Base-by-base conservation (phyloP, 169 alveolate species). In the Plasmodium gonderi region DNA sequence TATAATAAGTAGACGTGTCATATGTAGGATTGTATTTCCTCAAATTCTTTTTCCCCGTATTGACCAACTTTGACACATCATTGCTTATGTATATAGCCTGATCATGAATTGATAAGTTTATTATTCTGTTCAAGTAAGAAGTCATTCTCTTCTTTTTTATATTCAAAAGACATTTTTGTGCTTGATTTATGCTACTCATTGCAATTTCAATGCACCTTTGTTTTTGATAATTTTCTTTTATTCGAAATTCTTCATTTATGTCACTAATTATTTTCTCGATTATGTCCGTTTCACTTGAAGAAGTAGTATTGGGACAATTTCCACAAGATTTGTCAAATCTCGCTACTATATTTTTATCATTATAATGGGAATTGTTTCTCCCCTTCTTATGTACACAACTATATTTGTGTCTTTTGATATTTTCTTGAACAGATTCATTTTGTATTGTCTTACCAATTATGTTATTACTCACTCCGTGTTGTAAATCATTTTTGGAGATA, bases 111-210 rank as follows among this genome's bases (percentile, higher is more conserved):
- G 91, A 64, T 40, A 80, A 80, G 36, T 74, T 83, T 4, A 83
- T 83, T 49, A 83, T 83, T 49, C 79, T 83, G 65, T 83, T 83
- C 26, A 83, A 17, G 60, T 69, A 83, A 8, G 92, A 69, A 9
- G 81, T 45, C 72, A 83, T 47, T 83, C 60, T 49, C 44, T 83
- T 83, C 60, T 83, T 83, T 60, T 54, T 83, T 31, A 83, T 83
- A 49, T 83, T 83, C 64, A 83, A 76, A 23, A 83, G 69, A 42
- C 92, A 83, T 38, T 83, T 45, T 42, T 83, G 92, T 3, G 77
- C 92, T 83, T 83, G 83, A 83, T 76, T 83, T 69, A 83, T 83
- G 36, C 92, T 83, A 29, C 83, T 69, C 92, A 83, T 69, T 23
- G 82, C 92, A 29, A 74, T 83, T 69, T 83, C 92, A 49, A 83